Conservation (phyloP, 768 basidiomycete genomes). For the Strobilomyces dryophilus region DNA sequence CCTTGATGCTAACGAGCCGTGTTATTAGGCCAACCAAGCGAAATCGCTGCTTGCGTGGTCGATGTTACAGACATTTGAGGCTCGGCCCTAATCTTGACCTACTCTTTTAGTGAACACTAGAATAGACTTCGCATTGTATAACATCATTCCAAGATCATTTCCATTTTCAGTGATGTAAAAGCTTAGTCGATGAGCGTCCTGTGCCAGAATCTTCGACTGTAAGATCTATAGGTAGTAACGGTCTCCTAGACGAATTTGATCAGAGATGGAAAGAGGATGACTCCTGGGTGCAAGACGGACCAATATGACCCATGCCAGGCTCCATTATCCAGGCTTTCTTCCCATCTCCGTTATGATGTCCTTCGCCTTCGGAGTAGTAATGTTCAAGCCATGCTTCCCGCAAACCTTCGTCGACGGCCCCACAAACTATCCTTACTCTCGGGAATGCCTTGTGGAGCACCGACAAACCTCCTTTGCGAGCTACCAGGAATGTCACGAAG, state of each 20-base stretch:
- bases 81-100: neutral
- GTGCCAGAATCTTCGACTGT: neutral
- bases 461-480: slow-evolving; percentile 73
- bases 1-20: neutral
- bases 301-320: slow-evolving; percentile 88
- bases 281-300: slow-evolving; percentile 34
- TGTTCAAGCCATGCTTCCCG: slow-evolving; percentile 69
- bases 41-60: slow-evolving; percentile 15
- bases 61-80: neutral
- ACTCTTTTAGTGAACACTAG: slow-evolving; percentile 2
- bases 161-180: slow-evolving; percentile 10
- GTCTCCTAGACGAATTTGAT: slow-evolving; percentile 29
- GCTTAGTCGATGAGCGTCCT: slow-evolving; percentile 5
- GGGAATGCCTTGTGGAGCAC: slow-evolving; percentile 84
- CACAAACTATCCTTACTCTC: slow-evolving; percentile 75
- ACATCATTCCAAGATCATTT: slow-evolving; percentile 10
- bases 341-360: slow-evolving; percentile 41
- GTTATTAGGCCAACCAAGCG: slow-evolving; percentile 23
- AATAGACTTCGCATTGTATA: slow-evolving; percentile 13
- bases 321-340: slow-evolving; percentile 79
- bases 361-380: slow-evolving; percentile 44
- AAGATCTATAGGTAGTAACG: slow-evolving; percentile 36
- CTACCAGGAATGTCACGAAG: slow-evolving; percentile 86
- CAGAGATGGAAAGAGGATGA: neutral
- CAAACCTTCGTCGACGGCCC: slow-evolving; percentile 75